These are phyloP conservation scores for Neurospora tetrasperma DNA, from an alignment of 495 filamentous ascomycete species.

Conservation along the genomic window DNA sequence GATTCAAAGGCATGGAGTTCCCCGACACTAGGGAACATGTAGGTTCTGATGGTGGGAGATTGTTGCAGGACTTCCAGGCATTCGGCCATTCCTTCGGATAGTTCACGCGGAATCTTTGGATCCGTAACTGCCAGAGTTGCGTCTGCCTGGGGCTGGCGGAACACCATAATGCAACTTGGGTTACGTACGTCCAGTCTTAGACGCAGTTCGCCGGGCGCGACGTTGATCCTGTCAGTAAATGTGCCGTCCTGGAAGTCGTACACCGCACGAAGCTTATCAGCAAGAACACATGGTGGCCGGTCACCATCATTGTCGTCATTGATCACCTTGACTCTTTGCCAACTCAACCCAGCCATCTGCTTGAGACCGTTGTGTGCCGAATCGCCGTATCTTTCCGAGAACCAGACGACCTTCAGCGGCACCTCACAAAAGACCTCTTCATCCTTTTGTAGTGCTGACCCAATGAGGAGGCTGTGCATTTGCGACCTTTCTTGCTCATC, in stretches of 20 bases:
- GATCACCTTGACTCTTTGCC: conserved; percentile 42
- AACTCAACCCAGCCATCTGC: conserved; percentile 35
- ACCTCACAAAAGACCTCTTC: conserved; percentile 55
- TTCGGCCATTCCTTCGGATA: conserved; percentile 42
- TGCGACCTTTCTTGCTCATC: conserved; percentile 53
- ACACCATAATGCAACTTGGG: conserved; percentile 50
- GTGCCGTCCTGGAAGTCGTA: conserved; percentile 57
- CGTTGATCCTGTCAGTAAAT: conserved; percentile 63
- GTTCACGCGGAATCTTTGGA: conserved; percentile 46
- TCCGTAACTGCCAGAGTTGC: conserved; percentile 59
- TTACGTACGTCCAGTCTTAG: conserved; percentile 49
- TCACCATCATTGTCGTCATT: conserved; percentile 41
- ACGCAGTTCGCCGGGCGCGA: conserved; percentile 65
- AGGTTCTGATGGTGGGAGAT: conserved; percentile 40
- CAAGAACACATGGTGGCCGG: conserved; percentile 50
- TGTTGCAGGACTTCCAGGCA: conserved; percentile 36
- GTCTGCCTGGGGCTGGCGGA: conserved; percentile 55
- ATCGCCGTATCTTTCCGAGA: conserved; percentile 47
- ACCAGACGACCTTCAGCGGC: conserved; percentile 48
- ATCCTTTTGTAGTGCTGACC: conserved; percentile 47
- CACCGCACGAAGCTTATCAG: conserved; percentile 59
- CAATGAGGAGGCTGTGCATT: conserved; percentile 59
- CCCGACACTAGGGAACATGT: conserved; percentile 39
- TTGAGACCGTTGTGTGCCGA: conserved; percentile 28
- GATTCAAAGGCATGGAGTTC: conserved; percentile 69